Conservation (phyloP, 257 asterid species). For the Gentiana macrophylla region DNA sequence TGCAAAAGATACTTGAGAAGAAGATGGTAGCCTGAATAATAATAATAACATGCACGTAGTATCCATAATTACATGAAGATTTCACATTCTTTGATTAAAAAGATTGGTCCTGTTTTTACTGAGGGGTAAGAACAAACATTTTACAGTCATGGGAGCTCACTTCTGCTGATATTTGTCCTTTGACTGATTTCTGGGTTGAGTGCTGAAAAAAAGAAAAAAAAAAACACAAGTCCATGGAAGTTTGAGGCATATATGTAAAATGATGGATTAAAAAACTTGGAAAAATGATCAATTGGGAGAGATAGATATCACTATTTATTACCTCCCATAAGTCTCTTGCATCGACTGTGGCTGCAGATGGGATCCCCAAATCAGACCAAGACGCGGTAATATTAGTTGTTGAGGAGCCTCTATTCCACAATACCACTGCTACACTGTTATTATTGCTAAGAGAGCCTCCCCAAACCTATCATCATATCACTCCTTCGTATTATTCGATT, state of each 20-base stretch:
- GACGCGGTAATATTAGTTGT: conserved; percentile 52
- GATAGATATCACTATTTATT: conserved; percentile 1
- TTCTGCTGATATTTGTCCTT: conserved; percentile 44
- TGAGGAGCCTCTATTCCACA: conserved; percentile 75
- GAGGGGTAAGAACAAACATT: conserved; percentile 60
- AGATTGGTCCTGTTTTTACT: not conserved
- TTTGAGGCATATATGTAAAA: not conserved
- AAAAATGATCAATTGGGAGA: not conserved
- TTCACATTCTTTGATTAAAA: too few species aligned
- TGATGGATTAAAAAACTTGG: not conserved
- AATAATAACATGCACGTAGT: too few species aligned
- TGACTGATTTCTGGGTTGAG: conserved; percentile 28
- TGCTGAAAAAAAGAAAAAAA: conserved; percentile 18
- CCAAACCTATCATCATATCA: conserved; percentile 47
- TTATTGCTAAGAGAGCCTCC: conserved; percentile 48
- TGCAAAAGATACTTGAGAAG: too few species aligned
- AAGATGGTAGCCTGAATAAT: too few species aligned
- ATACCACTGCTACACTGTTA: conserved; percentile 45
- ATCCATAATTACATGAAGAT: too few species aligned
- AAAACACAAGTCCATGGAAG: not conserved
- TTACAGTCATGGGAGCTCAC: conserved; percentile 59
- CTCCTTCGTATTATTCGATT: not conserved
- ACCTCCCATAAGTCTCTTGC: conserved; percentile 87
- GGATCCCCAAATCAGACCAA: conserved; percentile 62
- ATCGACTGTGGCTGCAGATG: conserved; percentile 24